Evolutionary conservation across 306 rosid genomes (phyloP).

Genomic region (Ceratonia siliqua): DNA sequence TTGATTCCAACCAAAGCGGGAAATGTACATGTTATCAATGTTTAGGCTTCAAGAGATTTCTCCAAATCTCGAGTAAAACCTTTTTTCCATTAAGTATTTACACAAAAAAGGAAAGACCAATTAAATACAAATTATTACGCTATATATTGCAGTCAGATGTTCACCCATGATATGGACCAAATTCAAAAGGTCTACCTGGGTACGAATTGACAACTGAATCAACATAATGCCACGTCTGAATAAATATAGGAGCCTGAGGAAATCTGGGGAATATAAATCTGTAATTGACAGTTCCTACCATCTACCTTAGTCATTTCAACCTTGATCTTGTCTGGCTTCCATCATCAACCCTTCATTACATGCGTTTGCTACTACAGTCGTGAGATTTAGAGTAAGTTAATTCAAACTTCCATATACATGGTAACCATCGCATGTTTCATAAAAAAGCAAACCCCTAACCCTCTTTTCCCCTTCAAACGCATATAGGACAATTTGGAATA

Average conservation of each 20-base stretch:
- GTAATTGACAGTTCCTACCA: not conserved
- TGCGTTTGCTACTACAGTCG: not conserved
- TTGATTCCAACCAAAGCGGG: not conserved
- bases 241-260: not conserved
- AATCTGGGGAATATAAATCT: not conserved
- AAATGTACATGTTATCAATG: not conserved
- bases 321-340: not conserved
- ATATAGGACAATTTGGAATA: not conserved
- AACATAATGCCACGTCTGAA: not conserved
- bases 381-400: not conserved
- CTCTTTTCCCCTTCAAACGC: not conserved
- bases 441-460: not conserved
- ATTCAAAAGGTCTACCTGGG: not conserved
- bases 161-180: not conserved
- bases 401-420: not conserved
- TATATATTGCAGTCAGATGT: not conserved
- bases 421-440: not conserved
- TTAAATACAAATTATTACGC: not conserved
- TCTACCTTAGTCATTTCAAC: not conserved
- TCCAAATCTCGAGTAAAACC: not conserved
- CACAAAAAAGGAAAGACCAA: not conserved
- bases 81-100: not conserved
- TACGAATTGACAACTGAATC: not conserved
- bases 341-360: not conserved
- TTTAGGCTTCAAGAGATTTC: not conserved